phyloP scores from a whole-genome alignment of 345 rosid genomes.

The Hibiscus syriacus region DNA sequence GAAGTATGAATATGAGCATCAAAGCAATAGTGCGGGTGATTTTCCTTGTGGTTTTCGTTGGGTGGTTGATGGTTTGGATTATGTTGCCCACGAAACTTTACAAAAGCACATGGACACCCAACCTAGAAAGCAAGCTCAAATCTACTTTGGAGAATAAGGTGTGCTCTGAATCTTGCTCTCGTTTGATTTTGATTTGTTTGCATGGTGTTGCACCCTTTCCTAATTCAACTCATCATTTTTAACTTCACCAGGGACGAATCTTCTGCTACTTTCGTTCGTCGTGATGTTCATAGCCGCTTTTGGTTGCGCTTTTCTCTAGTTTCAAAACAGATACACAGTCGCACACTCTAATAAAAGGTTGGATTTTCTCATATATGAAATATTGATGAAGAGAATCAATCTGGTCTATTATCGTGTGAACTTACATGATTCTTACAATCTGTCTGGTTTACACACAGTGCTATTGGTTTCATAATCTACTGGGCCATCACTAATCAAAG shows the following conservation, averaged over 20 bases:
- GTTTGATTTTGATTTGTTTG: background rate
- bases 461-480: too few relatives aligned
- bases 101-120: conserved; percentile 36
- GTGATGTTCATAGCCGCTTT: conserved; percentile 47
- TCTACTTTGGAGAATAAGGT: conserved; percentile 60
- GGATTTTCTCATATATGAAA: too few relatives aligned
- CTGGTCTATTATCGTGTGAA: too few relatives aligned
- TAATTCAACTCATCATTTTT: background rate
- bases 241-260: conserved; percentile 39
- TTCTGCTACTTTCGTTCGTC: conserved; percentile 52
- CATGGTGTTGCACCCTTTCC: background rate
- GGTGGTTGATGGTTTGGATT: conserved; percentile 51
- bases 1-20: too few relatives aligned
- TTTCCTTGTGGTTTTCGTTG: conserved; percentile 31
- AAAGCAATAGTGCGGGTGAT: conserved; percentile 14
- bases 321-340: conserved; percentile 22
- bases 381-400: too few relatives aligned
- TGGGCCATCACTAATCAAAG: conserved; percentile 49
- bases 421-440: too few relatives aligned
- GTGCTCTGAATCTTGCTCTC: background rate
- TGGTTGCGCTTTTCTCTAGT: conserved; percentile 35
- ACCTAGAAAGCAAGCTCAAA: conserved; percentile 26
- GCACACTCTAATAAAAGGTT: conserved; percentile 14
- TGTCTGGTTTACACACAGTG: too few relatives aligned
- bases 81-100: conserved; percentile 40